Evolutionary conservation across 2,329 filamentous ascomycete genomes (phyloP).

Genomic region (Bipolaris bicolor): DNA sequence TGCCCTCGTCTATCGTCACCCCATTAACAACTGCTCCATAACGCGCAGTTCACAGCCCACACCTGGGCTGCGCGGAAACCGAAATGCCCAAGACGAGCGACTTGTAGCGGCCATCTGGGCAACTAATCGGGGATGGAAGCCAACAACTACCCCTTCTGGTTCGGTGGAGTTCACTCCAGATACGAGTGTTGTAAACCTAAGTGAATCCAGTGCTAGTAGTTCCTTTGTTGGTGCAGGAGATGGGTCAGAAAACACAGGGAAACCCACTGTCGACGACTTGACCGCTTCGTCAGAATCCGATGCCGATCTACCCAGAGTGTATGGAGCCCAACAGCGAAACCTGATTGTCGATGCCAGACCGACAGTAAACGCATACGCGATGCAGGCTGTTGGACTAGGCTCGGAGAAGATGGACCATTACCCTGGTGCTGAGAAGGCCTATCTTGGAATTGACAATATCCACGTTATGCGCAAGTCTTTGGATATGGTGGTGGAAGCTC

Average conservation of each 20-base stretch:
- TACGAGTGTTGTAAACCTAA: constrained; percentile 42
- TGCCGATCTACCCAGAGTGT: constrained; percentile 59
- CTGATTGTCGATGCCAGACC: constrained; percentile 95
- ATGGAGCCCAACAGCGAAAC: constrained; percentile 91
- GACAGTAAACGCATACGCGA: constrained; percentile 90
- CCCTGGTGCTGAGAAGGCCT: constrained; percentile 86
- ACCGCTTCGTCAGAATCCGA: constrained; percentile 47
- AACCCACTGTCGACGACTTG: constrained; percentile 36
- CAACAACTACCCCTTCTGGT: constrained; percentile 34
- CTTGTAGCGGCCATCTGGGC: constrained; percentile 91
- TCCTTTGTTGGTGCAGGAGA: constrained; percentile 45
- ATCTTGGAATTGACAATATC: constrained; percentile 96
- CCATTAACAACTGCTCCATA: constrained; percentile 95
- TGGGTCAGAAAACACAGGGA: constrained; percentile 24
- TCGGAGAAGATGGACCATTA: constrained; percentile 99
- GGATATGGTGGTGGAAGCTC: constrained; percentile 81
- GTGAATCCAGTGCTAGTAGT: constrained; percentile 41
- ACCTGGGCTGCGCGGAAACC: constrained; percentile 82
- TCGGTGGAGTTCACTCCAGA: constrained; percentile 39
- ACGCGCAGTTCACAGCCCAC: constrained; percentile 92
- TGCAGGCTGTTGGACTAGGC: constrained; percentile 90
- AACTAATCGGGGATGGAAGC: constrained; percentile 57
- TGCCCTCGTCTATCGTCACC: constrained; percentile 90
- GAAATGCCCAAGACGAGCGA: constrained; percentile 94
- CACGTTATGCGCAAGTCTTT: constrained; percentile 96